phyloP scores from a whole-genome alignment of 352 stramenopile genomes.

The Aphanomyces astaci region DNA sequence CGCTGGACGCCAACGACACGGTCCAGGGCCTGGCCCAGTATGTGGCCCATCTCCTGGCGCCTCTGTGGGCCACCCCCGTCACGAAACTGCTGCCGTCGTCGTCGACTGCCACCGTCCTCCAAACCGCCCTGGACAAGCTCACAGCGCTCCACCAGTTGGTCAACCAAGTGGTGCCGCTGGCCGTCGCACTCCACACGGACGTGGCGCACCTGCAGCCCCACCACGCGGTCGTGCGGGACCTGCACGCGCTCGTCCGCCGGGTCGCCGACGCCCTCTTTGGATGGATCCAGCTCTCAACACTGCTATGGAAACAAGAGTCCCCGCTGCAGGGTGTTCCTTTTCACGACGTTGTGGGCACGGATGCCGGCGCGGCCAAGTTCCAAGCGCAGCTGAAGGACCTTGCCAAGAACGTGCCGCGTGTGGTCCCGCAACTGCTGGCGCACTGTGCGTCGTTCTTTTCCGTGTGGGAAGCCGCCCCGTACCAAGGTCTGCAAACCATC shows the following conservation, averaged over 20 bases:
- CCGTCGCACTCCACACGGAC: constrained; percentile 10
- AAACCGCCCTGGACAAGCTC: background rate
- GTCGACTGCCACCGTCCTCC: no score
- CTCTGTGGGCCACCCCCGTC: background rate
- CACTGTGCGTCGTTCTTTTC: constrained; percentile 9
- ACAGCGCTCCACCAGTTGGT: constrained; percentile 5
- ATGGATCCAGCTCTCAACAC: background rate
- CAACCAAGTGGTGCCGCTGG: constrained; percentile 14
- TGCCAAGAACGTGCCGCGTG: background rate
- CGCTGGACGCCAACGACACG: background rate
- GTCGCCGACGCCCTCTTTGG: constrained; percentile 5
- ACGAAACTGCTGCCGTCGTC: background rate
- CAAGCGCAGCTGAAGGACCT: background rate
- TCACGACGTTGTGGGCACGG: constrained; percentile 10
- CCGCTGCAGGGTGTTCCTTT: background rate
- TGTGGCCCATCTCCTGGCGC: background rate
- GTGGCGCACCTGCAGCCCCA: background rate
- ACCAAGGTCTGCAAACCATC: constrained; percentile 12
- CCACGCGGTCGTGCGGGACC: background rate
- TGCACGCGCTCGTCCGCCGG: background rate
- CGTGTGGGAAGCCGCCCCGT: constrained; percentile 4
- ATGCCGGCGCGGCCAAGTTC: background rate
- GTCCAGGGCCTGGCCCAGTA: background rate
- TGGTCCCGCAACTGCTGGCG: background rate
- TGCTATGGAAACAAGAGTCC: background rate